Base-by-base conservation (phyloP, 352 stramenopile species). In the Pythium aquatile region DNA sequence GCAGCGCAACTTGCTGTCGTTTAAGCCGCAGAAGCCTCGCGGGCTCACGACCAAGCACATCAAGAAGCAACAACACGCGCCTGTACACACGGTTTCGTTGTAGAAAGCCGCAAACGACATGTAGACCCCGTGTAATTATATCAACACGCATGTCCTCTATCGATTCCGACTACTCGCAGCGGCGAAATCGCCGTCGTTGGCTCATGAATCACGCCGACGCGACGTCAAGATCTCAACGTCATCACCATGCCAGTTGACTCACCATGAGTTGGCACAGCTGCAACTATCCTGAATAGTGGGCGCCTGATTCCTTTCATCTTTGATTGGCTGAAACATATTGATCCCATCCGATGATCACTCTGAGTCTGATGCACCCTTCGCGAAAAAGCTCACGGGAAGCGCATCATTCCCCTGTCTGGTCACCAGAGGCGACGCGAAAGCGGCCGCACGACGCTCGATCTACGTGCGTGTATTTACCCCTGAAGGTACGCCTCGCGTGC, bases 1-100 rank as follows among this genome's bases (percentile, higher is more conserved):
- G 14, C n/a, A 55, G 58, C 40, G 52, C 29, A 71, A 66, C 54
- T 26, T 71, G 26, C 58, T 66, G 32, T 55, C 51, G 24, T 71
- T 66, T 52, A 71, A 71, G 52, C 65, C 64, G 9, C 57, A 61
- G 1, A 71, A 63, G n/a, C 65, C 65, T 7, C 58, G 58, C 29
- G 26, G 13, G 11, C 46, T 71, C 16, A 71, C 32, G 16, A 66
- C 58, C 52, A 66, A 58, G 44, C 52, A 57, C 35, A 11, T 58
- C 64, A 65, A 69, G 37, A 69, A 69, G 48, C 37, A 28, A 2
- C 9, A 53, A 42, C 37, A 26, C 9, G 17, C 35, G 17, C 35
- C 51, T 16, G 24, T 20, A 20, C 44, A 51, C 39, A 17, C 26
- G 11, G 58, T 14, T 56, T 67, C 30, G 24, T 55, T 30, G 52